A percentile compares a stretch with the other conserved stretches of the same genome.
Conservation (phyloP, 192 early-diverging fungal species). For the Coemansia sp. region DNA sequence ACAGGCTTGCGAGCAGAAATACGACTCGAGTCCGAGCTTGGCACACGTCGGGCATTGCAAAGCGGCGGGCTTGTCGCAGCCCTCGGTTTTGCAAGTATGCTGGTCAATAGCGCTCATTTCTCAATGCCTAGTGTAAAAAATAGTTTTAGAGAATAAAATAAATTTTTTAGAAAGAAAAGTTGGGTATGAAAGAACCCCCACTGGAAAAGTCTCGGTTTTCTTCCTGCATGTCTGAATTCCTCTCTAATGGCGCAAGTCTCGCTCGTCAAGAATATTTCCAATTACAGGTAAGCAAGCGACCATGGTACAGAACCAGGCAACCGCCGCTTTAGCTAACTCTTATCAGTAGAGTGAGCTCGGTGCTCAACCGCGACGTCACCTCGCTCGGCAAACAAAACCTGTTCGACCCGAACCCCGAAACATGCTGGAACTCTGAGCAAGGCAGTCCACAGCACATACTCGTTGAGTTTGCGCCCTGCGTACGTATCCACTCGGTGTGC, state of each 20-base stretch:
- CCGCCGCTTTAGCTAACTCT: not conserved
- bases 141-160: not conserved
- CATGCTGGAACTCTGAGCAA: slow-evolving; percentile 95
- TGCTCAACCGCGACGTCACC: slow-evolving; percentile 72
- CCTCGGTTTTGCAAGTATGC: slow-evolving; percentile 46
- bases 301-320: not conserved
- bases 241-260: slow-evolving; percentile 12
- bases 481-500: slow-evolving; percentile 35
- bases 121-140: not conserved
- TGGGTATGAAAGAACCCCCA: not conserved
- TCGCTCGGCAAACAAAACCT: slow-evolving; percentile 80
- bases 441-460: slow-evolving; percentile 73
- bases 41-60: slow-evolving; percentile 82
- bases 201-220: not conserved
- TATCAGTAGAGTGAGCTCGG: slow-evolving; percentile 74
- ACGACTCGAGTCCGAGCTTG: slow-evolving; percentile 63
- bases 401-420: slow-evolving; percentile 74
- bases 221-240: not conserved
- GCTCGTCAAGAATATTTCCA: slow-evolving; percentile 16
- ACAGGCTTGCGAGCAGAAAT: slow-evolving; percentile 79
- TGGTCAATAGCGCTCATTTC: slow-evolving; percentile 16
- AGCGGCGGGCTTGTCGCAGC: slow-evolving; percentile 64
- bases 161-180: slow-evolving; percentile 3
- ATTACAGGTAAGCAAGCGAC: slow-evolving; percentile 17
- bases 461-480: slow-evolving; percentile 61